Evolutionary conservation across 257 asterid species (phyloP), one percentile per base, ranked within the genome.

Genomic region (Ballota nigra): DNA sequence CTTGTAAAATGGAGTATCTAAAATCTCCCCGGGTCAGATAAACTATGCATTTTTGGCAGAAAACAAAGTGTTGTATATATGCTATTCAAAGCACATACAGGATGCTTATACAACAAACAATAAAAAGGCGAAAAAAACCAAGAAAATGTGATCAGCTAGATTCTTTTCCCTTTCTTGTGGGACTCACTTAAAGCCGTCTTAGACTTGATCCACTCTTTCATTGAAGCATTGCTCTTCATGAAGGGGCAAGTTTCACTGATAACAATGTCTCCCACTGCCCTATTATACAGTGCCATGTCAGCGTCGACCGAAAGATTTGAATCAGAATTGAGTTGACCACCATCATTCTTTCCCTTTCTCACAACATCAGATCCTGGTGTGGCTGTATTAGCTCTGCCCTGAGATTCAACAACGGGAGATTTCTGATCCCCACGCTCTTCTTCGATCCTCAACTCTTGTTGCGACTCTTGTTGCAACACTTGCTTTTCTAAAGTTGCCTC

Each of bases 191-290:
- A 31, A 73, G 92, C 84, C 4, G 93, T 86, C 77, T 80, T 92
- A 26, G 85, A 51, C 73, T 83, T 92, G 62, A 31, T 69, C 96
- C 94, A 92, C 76, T 90, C 89, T 78, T 79, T 92, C 91, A 83
- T 49, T 40, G 98, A 92, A 76, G 92, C 84, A 75, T 81, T 74
- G 73, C 74, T 90, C 80, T 81, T 92, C 87, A 87, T 87, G 82
- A 92, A 92, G 62, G 88, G 84, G 78, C 87, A 92, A 49, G 83
- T 78, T 72, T 80, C 91, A 15, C 83, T 82, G 1, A 72, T 52
- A 51, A 79, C 84, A 36, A 71, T 56, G 33, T 72, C 88, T 57
- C 69, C 83, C 3, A 63, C 6, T 22, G 75, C 75, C 68, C 75
- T 75, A 15, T 79, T 73, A 31, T 58, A 70, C 18, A 16, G 68